A percentile compares a stretch with the other conserved stretches of the same genome.
phyloP scores from a whole-genome alignment of 768 basidiomycete species.

The Paxillus involutus region DNA sequence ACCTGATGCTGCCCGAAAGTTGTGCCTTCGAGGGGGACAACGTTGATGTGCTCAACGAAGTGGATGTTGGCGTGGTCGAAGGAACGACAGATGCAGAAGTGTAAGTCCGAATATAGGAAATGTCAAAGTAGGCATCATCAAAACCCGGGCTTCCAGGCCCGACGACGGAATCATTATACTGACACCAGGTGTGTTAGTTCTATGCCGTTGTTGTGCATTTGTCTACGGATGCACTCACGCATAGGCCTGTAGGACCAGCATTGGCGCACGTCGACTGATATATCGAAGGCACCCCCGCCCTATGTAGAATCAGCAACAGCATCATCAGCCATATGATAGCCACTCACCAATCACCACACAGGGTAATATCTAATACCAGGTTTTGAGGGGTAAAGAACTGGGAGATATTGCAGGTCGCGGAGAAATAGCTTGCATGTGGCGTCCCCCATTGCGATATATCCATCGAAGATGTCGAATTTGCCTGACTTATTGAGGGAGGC shows the following conservation, averaged over 20 bases:
- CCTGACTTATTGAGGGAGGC: constrained; percentile 34
- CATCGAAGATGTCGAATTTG: constrained; percentile 33
- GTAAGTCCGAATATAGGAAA: constrained; percentile 65
- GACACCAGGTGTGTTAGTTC: not conserved
- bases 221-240: constrained; percentile 31
- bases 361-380: constrained; percentile 53
- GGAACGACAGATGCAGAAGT: constrained; percentile 25
- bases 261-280: constrained; percentile 44
- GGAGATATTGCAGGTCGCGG: constrained; percentile 42
- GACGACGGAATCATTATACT: constrained; percentile 57
- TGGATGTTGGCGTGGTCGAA: not conserved
- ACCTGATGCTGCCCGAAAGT: not conserved
- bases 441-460: constrained; percentile 43
- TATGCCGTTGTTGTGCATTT: not conserved
- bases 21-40: not conserved
- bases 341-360: constrained; percentile 50
- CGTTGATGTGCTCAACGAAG: not conserved
- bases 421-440: constrained; percentile 44
- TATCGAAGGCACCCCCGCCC: constrained; percentile 48
- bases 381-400: constrained; percentile 48
- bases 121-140: constrained; percentile 65
- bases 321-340: not conserved
- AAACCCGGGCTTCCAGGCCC: constrained; percentile 55
- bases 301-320: constrained; percentile 16
- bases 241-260: constrained; percentile 38